These are phyloP conservation scores for Hypoxylon sp. DNA, from an alignment of 2,329 filamentous ascomycete species.

Conservation along the genomic window DNA sequence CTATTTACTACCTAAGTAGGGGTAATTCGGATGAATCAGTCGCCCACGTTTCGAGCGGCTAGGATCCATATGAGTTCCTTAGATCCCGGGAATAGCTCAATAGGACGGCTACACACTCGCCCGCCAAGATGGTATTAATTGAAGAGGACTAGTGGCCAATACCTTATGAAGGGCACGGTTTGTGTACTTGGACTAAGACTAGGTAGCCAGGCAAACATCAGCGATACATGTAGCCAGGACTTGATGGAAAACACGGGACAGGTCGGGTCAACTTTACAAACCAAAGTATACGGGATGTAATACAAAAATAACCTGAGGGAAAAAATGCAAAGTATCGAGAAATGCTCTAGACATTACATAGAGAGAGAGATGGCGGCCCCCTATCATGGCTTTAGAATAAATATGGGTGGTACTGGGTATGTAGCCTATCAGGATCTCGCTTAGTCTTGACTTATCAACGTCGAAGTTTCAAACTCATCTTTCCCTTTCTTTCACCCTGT, in stretches of 20 bases:
- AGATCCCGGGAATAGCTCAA: conserved; percentile 6
- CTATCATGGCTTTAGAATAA: conserved; percentile 20
- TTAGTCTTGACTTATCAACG: conserved; percentile 40
- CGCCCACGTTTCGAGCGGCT: conserved; percentile 12
- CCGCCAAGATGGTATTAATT: conserved; percentile 7
- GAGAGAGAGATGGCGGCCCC: conserved; percentile 4
- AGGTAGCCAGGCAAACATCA: conserved; percentile 16
- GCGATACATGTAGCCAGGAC: neutral
- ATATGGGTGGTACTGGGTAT: conserved; percentile 25
- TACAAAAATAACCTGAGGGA: conserved; percentile 1
- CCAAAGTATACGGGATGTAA: neutral
- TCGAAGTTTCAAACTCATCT: conserved; percentile 40
- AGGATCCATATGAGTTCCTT: conserved; percentile 15
- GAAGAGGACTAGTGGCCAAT: conserved; percentile 10
- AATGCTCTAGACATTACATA: conserved; percentile 14
- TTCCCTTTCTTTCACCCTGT: conserved; percentile 10
- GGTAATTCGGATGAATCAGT: conserved; percentile 30
- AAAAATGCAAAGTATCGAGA: neutral
- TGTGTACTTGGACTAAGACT: conserved; percentile 4
- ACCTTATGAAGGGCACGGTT: conserved; percentile 10
- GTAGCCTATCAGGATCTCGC: conserved; percentile 42
- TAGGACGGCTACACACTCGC: conserved; percentile 13
- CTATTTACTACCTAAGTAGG: conserved; percentile 16
- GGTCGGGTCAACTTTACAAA: neutral
- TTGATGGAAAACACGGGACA: neutral